Base-by-base conservation (phyloP, 2,329 filamentous ascomycete genomes). In the Ophiostoma himal-ulmi region DNA sequence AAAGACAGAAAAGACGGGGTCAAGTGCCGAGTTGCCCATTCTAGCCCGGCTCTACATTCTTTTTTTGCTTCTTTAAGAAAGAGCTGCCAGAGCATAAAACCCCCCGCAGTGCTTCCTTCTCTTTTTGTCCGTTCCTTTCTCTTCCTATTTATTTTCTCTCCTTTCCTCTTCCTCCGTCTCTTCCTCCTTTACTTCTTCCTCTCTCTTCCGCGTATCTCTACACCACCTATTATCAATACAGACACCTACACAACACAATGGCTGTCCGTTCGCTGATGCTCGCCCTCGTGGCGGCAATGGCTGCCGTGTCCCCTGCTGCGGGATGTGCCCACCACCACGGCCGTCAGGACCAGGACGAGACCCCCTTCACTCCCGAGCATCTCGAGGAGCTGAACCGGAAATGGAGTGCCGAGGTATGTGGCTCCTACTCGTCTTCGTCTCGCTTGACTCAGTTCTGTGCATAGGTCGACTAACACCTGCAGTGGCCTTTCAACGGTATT, bases 401-500 rank as follows among this genome's bases (percentile, higher is more conserved):
- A 82, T 88, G 85, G 85, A 84, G 84, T 1, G 80, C 80, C 65
- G 85, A 88, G 78, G 85, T 86, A 76, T 75, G 83, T 75, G 37
- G 10, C 17, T 48, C 41, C 5, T n/a, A n/a, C 48, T 54, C 13
- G 13, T 22, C 13, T 36, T 20, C n/a, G 20, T 37, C 44, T 17
- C 34, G 20, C 7, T 14, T 39, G 20, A 34, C 34, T n/a, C 48
- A 7, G 5, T 11, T 54, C 67, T 34, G 22, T 44, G n/a, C 34
- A n/a, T 3, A n/a, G 10, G 22, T 2, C 44, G 44, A 22, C 62
- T 39, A 41, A 39, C 36, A 17, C 48, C 3, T 44, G 20, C 64
- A 85, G 82, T 84, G 87, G 87, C 83, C 83, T 0, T 95, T 92
- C 78, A 85, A 86, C 37, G 92, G 92, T 71, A 91, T 95, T 73